These are phyloP conservation scores for Middelhovenomyces tepae DNA, from an alignment of 805 yeast species.

Conservation along the genomic window DNA sequence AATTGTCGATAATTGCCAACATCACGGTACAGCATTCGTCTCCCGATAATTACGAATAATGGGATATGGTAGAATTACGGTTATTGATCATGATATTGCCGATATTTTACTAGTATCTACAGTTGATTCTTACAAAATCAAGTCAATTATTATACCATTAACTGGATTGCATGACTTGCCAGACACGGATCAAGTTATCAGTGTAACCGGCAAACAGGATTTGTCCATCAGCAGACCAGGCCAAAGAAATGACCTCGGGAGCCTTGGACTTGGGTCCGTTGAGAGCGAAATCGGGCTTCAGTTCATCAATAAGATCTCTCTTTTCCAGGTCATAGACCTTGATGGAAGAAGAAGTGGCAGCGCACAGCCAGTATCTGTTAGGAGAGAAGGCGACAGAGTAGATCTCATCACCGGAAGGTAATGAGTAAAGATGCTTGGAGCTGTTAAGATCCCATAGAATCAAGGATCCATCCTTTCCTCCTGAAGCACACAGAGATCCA, in stretches of 20 bases:
- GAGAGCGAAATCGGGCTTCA: conserved; percentile 94
- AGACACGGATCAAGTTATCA: conserved; percentile 98
- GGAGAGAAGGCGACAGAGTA: conserved; percentile 99
- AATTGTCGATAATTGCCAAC: no score
- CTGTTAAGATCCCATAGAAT: conserved; percentile 95
- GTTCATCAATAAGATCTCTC: conserved; percentile 89
- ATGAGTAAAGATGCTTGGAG: conserved; percentile 82
- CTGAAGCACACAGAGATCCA: conserved; percentile 98
- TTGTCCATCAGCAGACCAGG: conserved; percentile 99
- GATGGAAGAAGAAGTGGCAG: conserved; percentile 97
- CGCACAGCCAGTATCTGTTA: conserved; percentile 99
- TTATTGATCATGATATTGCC: no score
- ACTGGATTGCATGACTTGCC: conserved; percentile 88
- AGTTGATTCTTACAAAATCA: no score
- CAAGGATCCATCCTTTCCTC: conserved; percentile 99
- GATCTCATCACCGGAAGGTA: conserved; percentile 92
- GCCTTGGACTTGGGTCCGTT: conserved; percentile 80
- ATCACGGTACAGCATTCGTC: no score
- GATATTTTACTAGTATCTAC: no score
- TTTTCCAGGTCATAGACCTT: conserved; percentile 97
- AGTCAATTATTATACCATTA: conserved; percentile 7
- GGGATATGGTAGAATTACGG: no score
- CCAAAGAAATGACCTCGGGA: conserved; percentile 95
- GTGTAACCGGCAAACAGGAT: conserved; percentile 99
- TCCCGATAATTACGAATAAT: no score